A percentile compares a stretch with the other conserved stretches of the same genome.
phyloP scores from a whole-genome alignment of 2,329 filamentous ascomycete genomes.

The Sporothrix globosa region DNA sequence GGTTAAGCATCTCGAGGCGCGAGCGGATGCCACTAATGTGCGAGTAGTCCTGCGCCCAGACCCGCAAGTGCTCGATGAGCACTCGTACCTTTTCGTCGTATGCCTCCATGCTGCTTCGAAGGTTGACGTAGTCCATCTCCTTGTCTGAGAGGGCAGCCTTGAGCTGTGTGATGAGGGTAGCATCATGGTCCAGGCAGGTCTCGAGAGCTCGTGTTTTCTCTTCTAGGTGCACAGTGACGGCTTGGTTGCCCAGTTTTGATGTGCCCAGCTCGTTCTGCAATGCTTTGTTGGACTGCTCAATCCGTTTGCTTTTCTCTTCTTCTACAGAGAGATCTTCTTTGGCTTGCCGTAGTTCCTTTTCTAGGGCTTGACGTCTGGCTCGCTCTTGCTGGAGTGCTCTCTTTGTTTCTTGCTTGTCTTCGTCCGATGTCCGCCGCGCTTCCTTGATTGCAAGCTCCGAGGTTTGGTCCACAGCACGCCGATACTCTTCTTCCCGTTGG shows the following conservation, averaged over 20 bases:
- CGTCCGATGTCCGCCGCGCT: constrained; percentile 26
- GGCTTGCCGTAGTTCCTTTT: constrained; percentile 32
- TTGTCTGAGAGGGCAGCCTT: constrained; percentile 28
- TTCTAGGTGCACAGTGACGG: neutral
- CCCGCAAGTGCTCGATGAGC: constrained; percentile 29
- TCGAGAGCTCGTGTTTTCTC: constrained; percentile 25
- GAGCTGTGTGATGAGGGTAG: constrained; percentile 22
- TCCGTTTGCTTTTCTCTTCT: constrained; percentile 32
- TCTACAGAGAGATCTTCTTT: constrained; percentile 26
- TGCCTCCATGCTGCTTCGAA: constrained; percentile 24
- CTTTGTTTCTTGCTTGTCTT: constrained; percentile 22
- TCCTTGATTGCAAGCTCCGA: constrained; percentile 29
- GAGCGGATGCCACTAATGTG: constrained; percentile 29
- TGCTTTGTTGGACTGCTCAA: neutral
- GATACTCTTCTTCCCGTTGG: constrained; percentile 32
- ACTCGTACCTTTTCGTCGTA: constrained; percentile 27
- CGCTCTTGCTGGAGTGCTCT: constrained; percentile 34
- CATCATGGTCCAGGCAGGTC: neutral
- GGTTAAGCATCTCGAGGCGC: constrained; percentile 31
- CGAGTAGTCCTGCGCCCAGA: constrained; percentile 32
- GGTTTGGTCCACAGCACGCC: constrained; percentile 24
- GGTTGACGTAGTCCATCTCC: constrained; percentile 27
- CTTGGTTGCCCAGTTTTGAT: constrained; percentile 9
- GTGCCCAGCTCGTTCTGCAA: constrained; percentile 29
- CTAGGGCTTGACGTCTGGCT: constrained; percentile 30